Base-by-base conservation (phyloP, 1,139 yeast species). In the Pneumocystis sp. region DNA sequence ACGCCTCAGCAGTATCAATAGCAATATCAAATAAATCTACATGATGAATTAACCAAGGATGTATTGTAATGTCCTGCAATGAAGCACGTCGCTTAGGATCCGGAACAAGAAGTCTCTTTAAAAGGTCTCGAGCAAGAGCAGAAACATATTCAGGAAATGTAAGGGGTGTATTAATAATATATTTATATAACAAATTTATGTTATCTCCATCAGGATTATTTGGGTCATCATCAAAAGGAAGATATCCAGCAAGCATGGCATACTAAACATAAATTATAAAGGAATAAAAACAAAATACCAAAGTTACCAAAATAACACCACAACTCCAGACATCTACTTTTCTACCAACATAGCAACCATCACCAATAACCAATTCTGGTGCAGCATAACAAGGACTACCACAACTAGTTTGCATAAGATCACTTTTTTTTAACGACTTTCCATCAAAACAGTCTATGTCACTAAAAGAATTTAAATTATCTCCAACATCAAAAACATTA, bases 361-460 rank as follows among this genome's bases (percentile, higher is more conserved):
- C 91, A 17, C 95, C 86, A 59, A 91, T 86, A 3, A 93, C 98
- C 68, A 93, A 79, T 75, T 93, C 98, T 0, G 98, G 98, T 2
- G 98, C 98, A 0, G 97, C 97, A 75, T 93, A 93, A 75, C 98
- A 91, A 0, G 98, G 98, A 6, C 96, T 89, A 1, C 99, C 99
- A 76, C 99, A 93, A 63, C 93, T 85, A 0, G 98, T 93, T 74
- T 86, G 86, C 98, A 93, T 93, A 65, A 89, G 78, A 74, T 89
- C 96, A 21, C 68, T 69, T 5, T 64, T 61, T 63, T 19, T 63
- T 12, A 50, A 12, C 3, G 34, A 25, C 21, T 12, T 50, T 25
- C 21, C 57, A 15, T 29, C 31, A 50, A 25, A 25, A 15, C 57
- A 21, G 25, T 50, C 57, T 4, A 50, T 50, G 12, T 25, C 34